phyloP scores from a whole-genome alignment of 2,329 filamentous ascomycete genomes.

The Metarhizium brunneum region DNA sequence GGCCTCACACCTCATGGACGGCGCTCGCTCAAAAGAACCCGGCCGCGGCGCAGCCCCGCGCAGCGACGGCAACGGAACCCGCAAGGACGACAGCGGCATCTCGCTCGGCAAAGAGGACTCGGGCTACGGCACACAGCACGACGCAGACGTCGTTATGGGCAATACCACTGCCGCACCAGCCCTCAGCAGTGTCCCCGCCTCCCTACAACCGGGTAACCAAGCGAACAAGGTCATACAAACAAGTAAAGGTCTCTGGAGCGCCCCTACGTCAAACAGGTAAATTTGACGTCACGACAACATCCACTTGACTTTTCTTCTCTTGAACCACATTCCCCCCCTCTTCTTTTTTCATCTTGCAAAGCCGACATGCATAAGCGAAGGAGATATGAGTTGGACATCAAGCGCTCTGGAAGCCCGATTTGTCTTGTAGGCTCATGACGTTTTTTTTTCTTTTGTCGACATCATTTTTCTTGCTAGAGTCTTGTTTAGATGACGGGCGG shows the following conservation, averaged over 20 bases:
- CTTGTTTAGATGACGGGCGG: background rate
- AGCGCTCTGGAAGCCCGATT: background rate
- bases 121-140: constrained; percentile 36
- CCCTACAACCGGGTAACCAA: constrained; percentile 44
- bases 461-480: background rate
- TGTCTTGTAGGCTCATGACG: background rate
- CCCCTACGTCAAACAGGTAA: constrained; percentile 18
- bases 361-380: background rate
- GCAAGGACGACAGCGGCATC: constrained; percentile 37
- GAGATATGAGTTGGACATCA: background rate
- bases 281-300: background rate
- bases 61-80: constrained; percentile 8
- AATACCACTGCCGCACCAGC: constrained; percentile 34
- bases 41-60: constrained; percentile 21
- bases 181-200: constrained; percentile 32
- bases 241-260: constrained; percentile 53
- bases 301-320: background rate
- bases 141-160: constrained; percentile 33
- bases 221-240: constrained; percentile 53
- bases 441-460: background rate
- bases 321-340: background rate
- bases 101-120: constrained; percentile 35
- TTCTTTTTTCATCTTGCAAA: background rate
- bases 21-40: constrained; percentile 43
- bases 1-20: constrained; percentile 49